phyloP scores from a whole-genome alignment of 768 basidiomycete genomes.

The Suillus placidus region DNA sequence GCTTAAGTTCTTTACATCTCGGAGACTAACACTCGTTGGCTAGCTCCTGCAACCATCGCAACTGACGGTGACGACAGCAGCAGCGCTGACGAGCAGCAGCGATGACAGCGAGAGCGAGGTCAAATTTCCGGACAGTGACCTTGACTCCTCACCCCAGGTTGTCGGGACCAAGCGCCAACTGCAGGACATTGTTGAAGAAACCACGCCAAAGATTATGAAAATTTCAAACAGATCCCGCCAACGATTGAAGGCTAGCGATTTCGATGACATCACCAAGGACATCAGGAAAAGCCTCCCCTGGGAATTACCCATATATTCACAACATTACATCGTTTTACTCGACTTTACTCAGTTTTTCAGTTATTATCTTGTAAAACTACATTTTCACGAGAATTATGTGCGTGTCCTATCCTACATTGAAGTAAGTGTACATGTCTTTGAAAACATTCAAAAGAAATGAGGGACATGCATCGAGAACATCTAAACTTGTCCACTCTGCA shows the following conservation, averaged over 20 bases:
- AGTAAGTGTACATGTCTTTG: constrained; percentile 1
- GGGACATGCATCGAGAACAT: not conserved
- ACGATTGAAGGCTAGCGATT: too few relatives aligned
- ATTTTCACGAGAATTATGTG: not conserved
- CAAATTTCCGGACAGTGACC: too few relatives aligned
- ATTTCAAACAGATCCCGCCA: too few relatives aligned
- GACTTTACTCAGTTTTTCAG: not conserved
- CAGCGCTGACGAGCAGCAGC: too few relatives aligned
- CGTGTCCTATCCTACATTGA: not conserved
- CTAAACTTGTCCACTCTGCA: not conserved
- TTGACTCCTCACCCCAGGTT: too few relatives aligned
- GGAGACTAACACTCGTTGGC: too few relatives aligned
- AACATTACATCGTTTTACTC: not conserved
- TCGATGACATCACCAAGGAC: too few relatives aligned
- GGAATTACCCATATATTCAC: not conserved
- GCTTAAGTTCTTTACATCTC: too few relatives aligned
- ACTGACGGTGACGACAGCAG: not conserved
- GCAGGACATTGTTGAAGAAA: too few relatives aligned
- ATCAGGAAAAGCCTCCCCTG: not conserved
- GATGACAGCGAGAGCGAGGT: too few relatives aligned
- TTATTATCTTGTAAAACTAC: not conserved
- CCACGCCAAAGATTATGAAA: too few relatives aligned
- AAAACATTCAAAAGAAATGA: not conserved
- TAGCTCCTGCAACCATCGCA: not conserved
- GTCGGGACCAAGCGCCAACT: too few relatives aligned